phyloP scores from a whole-genome alignment of 2,329 filamentous ascomycete species.

The Raffaelea ambrosiae region DNA sequence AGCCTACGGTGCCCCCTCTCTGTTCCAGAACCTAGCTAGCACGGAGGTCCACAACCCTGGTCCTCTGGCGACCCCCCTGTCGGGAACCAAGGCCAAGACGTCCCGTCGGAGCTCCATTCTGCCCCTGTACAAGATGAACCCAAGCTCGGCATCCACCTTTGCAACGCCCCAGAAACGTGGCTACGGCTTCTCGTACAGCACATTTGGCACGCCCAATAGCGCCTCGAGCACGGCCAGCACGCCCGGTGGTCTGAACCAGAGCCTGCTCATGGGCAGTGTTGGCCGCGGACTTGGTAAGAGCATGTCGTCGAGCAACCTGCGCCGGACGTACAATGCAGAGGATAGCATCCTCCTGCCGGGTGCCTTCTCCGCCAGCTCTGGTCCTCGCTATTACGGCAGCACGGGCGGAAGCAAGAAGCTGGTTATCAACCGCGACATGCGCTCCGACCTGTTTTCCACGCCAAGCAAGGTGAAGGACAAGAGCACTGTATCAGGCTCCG shows the following conservation, averaged over 20 bases:
- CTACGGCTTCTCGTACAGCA: constrained; percentile 89
- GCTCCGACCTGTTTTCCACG: constrained; percentile 61
- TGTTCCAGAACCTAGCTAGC: constrained; percentile 67
- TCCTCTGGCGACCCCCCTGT: constrained; percentile 83
- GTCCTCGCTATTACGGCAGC: constrained; percentile 56
- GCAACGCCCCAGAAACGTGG: constrained; percentile 78
- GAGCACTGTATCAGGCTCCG: constrained; percentile 15
- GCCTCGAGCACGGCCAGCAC: constrained; percentile 60
- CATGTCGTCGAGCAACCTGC: constrained; percentile 77
- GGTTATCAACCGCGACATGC: constrained; percentile 81
- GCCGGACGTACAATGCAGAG: constrained; percentile 71
- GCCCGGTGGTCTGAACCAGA: constrained; percentile 54
- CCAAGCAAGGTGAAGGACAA: constrained; percentile 46
- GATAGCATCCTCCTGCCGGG: constrained; percentile 82
- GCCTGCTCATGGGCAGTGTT: constrained; percentile 57
- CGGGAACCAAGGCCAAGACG: constrained; percentile 58
- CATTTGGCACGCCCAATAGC: constrained; percentile 73
- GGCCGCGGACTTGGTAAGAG: constrained; percentile 74
- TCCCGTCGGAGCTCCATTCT: constrained; percentile 71
- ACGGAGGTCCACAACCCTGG: constrained; percentile 65
- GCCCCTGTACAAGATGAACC: constrained; percentile 81
- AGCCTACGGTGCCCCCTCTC: constrained; percentile 79
- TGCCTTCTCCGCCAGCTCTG: constrained; percentile 65
- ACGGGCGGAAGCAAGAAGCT: constrained; percentile 76
- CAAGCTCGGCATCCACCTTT: constrained; percentile 68